Conservation (phyloP, 768 basidiomycete species). For the Trametes cingulata region DNA sequence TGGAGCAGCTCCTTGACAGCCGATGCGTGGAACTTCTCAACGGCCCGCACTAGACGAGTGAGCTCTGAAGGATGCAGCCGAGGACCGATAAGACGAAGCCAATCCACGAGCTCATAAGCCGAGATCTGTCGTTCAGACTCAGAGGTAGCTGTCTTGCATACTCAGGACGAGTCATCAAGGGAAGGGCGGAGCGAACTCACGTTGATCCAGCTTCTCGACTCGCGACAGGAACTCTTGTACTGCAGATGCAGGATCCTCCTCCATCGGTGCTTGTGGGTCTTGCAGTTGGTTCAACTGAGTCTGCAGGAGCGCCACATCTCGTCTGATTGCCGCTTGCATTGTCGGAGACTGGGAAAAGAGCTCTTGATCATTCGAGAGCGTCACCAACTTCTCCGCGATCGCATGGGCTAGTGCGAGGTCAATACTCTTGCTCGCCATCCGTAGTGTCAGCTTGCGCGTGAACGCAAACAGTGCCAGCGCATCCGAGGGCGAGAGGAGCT, state of each 20-base stretch:
- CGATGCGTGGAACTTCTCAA: conserved; percentile 44
- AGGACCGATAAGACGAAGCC: conserved; percentile 51
- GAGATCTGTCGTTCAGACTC: conserved; percentile 35
- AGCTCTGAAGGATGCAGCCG: conserved; percentile 40
- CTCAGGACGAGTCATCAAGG: background rate
- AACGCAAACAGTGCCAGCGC: conserved; percentile 63
- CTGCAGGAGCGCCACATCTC: conserved; percentile 47
- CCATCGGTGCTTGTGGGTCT: conserved; percentile 14
- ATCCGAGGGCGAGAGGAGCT: conserved; percentile 58
- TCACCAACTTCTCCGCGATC: conserved; percentile 40
- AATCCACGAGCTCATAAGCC: conserved; percentile 65
- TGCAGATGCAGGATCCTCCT: conserved; percentile 24
- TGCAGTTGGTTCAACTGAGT: conserved; percentile 37
- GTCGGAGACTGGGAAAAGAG: conserved; percentile 38
- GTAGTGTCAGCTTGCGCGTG: conserved; percentile 60
- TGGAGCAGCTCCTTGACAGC: conserved; percentile 46
- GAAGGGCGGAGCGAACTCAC: conserved; percentile 40
- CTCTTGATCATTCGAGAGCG: conserved; percentile 30
- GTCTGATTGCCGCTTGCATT: conserved; percentile 40
- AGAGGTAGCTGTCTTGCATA: conserved; percentile 38
- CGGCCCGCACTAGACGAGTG: conserved; percentile 38
- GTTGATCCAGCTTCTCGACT: conserved; percentile 43
- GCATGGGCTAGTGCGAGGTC: conserved; percentile 41
- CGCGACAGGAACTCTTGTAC: conserved; percentile 47
- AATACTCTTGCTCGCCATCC: conserved; percentile 55